Evolutionary conservation across 2,329 filamentous ascomycete species (phyloP).

Genomic region (Macrophomina tecta): DNA sequence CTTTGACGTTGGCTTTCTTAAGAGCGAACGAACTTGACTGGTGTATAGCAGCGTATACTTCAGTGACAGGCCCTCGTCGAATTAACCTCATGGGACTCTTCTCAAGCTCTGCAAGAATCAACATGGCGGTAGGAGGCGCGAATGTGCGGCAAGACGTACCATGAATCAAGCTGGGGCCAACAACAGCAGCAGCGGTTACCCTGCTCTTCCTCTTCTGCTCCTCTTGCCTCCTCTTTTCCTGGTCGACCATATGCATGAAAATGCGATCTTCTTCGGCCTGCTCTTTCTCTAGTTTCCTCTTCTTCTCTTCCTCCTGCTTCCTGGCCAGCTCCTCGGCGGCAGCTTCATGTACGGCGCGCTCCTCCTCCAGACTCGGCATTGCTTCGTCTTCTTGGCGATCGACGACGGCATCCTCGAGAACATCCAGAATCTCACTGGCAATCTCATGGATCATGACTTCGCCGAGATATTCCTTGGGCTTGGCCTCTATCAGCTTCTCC

Average conservation of each 20-base stretch:
- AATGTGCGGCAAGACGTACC: slow-evolving; percentile 9
- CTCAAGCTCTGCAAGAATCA: slow-evolving; percentile 69
- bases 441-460: slow-evolving; percentile 71
- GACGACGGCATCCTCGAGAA: slow-evolving; percentile 85
- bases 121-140: slow-evolving; percentile 69
- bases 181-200: slow-evolving; percentile 42
- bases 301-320: slow-evolving; percentile 49
- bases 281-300: slow-evolving; percentile 51
- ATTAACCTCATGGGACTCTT: slow-evolving; percentile 38
- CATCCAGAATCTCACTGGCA: slow-evolving; percentile 65
- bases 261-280: slow-evolving; percentile 72
- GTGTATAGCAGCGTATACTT: slow-evolving; percentile 75
- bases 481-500: slow-evolving; percentile 69
- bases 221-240: slow-evolving; percentile 72
- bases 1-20: slow-evolving; percentile 50
- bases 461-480: slow-evolving; percentile 69
- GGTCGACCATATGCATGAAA: slow-evolving; percentile 72
- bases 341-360: slow-evolving; percentile 82
- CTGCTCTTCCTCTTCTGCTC: slow-evolving; percentile 66
- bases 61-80: slow-evolving; percentile 64
- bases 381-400: slow-evolving; percentile 76
- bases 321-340: slow-evolving; percentile 66
- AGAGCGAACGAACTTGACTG: slow-evolving; percentile 65
- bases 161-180: slow-evolving; percentile 1
- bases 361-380: slow-evolving; percentile 85